Base-by-base conservation (phyloP, 179 eudicot species). In the Silene coronaria region DNA sequence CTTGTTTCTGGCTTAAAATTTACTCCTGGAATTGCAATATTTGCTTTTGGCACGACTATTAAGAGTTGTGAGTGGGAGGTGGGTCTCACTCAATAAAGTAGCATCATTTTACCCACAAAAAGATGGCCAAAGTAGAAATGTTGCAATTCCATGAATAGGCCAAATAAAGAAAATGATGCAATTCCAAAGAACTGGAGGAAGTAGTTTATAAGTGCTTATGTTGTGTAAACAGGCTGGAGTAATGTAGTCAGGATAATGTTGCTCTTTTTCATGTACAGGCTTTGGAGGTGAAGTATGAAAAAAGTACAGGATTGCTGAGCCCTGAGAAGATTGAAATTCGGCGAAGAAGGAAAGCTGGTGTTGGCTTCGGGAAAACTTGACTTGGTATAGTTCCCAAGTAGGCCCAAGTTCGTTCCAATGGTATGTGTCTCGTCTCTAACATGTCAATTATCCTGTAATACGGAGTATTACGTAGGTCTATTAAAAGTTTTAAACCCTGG, bases 331-430 rank as follows among this genome's bases (percentile, higher is more conserved):
- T 92, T 57, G 90, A 82, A 36, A 75, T 81, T 16, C 82, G 89
- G 64, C 84, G 77, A 79, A 85, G 78, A 64, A 81, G 76, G 78
- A 88, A 80, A 73, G 81, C 82, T 6, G 91, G 87, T 71, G 90
- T 85, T 55, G 98, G 97, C 73, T 94, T 85, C 74, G 90, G 97
- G 70, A 88, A 80, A 79, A 82, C 89, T 62, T 84, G 82, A 89
- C 27, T 72, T 12, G 22, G 30, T 24, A 68, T 10, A 34, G 11
- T 22, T 42, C 24, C 67, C 6, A 64, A 36, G 17, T 14, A 14
- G 55, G 65, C 32, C 45, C 48, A 66, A 21, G 30, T 67, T 53
- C 28, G 17, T 58, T 69, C 60, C 38, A 7, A n/a, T 72, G 76
- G 65, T 78, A 72, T 22, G 45, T 63, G 27, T 62, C 27, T 38